phyloP scores from a whole-genome alignment of 176 grass and related monocot genomes.

The Raddia guianensis region DNA sequence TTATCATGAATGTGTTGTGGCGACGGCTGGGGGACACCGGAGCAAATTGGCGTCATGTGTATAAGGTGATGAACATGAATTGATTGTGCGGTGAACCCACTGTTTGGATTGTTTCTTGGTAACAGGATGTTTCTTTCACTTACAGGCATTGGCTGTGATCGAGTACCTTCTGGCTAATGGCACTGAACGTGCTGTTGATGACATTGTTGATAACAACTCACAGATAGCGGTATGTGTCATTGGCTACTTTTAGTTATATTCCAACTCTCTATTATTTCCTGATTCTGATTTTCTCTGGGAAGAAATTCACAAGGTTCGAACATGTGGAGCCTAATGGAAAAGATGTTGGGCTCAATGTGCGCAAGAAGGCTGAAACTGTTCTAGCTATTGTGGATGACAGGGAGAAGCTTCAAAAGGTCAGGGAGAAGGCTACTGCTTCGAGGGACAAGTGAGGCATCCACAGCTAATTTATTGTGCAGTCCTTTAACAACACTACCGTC shows the following conservation, averaged over 20 bases:
- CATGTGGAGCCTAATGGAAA: constrained; percentile 74
- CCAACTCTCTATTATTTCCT: neutral
- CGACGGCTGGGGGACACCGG: constrained; percentile 56
- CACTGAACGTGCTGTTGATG: constrained; percentile 59
- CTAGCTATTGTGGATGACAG: constrained; percentile 66
- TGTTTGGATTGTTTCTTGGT: neutral
- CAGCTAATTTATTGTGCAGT: neutral
- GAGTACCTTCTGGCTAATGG: constrained; percentile 84
- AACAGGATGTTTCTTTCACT: constrained; percentile 6
- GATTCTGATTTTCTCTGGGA: constrained; percentile 27
- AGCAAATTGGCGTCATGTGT: constrained; percentile 76
- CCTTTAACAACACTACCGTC: neutral
- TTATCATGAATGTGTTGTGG: constrained; percentile 71
- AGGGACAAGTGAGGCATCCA: constrained; percentile 63
- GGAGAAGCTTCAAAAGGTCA: constrained; percentile 71
- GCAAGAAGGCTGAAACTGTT: constrained; percentile 71
- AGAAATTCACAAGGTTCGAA: constrained; percentile 60
- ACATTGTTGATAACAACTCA: constrained; percentile 60
- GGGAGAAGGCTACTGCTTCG: constrained; percentile 59
- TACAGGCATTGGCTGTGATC: constrained; percentile 66
- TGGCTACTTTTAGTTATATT: neutral
- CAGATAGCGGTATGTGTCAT: constrained; percentile 58
- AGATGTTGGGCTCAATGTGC: constrained; percentile 70
- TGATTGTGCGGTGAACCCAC: neutral
- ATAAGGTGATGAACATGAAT: constrained; percentile 57